A percentile compares a stretch with the other conserved stretches of the same genome.
Evolutionary conservation across 2,329 filamentous ascomycete genomes (phyloP).

Genomic region (Arthrobotrys iridis): DNA sequence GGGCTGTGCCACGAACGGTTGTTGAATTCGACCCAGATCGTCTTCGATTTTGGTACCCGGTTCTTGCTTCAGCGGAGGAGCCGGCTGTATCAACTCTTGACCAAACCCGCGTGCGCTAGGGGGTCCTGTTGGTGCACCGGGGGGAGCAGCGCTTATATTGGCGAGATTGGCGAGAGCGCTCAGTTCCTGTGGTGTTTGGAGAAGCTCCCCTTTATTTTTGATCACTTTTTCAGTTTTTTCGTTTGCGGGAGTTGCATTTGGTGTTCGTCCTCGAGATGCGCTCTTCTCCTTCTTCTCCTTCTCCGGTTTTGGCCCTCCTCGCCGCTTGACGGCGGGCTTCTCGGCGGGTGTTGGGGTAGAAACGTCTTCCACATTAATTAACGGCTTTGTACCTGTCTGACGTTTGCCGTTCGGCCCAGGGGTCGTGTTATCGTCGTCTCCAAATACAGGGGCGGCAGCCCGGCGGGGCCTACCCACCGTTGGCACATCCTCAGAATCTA

Average conservation of each 20-base stretch:
- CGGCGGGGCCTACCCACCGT: constrained; percentile 65
- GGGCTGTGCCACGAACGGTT: constrained; percentile 26
- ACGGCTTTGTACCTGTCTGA: constrained; percentile 25
- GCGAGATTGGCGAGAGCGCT: constrained; percentile 54
- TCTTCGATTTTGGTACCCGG: constrained; percentile 45
- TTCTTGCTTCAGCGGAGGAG: constrained; percentile 38
- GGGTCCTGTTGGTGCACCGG: background rate
- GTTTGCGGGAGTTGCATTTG: constrained; percentile 30
- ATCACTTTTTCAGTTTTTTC: constrained; percentile 32
- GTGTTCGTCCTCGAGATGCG: constrained; percentile 39
- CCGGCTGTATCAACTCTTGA: constrained; percentile 37
- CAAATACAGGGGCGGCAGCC: constrained; percentile 61
- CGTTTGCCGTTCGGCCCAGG: constrained; percentile 42
- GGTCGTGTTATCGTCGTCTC: constrained; percentile 52
- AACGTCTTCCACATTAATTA: constrained; percentile 40
- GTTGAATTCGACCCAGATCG: constrained; percentile 27
- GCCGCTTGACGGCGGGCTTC: constrained; percentile 42
- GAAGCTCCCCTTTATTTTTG: constrained; percentile 42
- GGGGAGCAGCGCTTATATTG: constrained; percentile 39
- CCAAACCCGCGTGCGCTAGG: constrained; percentile 16
- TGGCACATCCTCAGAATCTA: constrained; percentile 61
- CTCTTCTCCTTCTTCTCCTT: constrained; percentile 56
- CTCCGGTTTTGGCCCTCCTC: constrained; percentile 51
- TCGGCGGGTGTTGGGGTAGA: constrained; percentile 44
- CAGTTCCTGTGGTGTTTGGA: constrained; percentile 38